These are phyloP conservation scores for Exophiala aquamarina DNA, from an alignment of 2,329 filamentous ascomycete genomes.

Conservation along the genomic window DNA sequence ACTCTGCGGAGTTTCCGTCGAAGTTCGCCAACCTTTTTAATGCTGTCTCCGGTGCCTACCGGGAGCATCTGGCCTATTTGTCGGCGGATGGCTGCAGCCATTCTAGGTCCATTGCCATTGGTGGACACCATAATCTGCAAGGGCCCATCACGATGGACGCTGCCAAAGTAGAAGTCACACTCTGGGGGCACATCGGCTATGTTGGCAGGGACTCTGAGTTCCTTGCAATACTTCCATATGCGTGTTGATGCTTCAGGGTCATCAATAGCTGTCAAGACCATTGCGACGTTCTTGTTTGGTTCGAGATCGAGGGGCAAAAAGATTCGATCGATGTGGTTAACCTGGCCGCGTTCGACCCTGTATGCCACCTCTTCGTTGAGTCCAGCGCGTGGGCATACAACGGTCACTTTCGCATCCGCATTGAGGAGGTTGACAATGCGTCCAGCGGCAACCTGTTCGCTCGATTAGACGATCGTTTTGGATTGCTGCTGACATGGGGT, in stretches of 20 bases:
- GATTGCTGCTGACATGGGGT: neutral
- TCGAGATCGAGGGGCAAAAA: slow-evolving; percentile 89
- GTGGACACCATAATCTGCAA: slow-evolving; percentile 98
- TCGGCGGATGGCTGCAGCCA: slow-evolving; percentile 82
- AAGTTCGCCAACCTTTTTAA: slow-evolving; percentile 78
- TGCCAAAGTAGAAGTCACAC: slow-evolving; percentile 99
- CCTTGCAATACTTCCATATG: slow-evolving; percentile 93
- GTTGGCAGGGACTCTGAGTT: slow-evolving; percentile 80
- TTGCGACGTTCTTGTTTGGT: slow-evolving; percentile 59
- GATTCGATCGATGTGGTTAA: slow-evolving; percentile 76
- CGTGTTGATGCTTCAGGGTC: slow-evolving; percentile 85
- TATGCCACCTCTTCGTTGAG: slow-evolving; percentile 86
- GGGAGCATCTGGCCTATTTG: slow-evolving; percentile 78
- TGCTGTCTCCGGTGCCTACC: slow-evolving; percentile 76
- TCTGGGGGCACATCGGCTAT: slow-evolving; percentile 96
- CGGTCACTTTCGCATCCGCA: slow-evolving; percentile 85
- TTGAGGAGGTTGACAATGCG: slow-evolving; percentile 93
- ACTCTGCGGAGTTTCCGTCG: slow-evolving; percentile 75
- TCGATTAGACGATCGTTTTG: neutral
- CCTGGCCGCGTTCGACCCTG: slow-evolving; percentile 72
- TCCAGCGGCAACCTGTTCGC: slow-evolving; percentile 80
- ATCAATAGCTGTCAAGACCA: slow-evolving; percentile 93
- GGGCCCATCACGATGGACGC: slow-evolving; percentile 89
- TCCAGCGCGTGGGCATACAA: slow-evolving; percentile 76
- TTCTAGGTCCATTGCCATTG: slow-evolving; percentile 89